Evolutionary conservation across 2,329 filamentous ascomycete species (phyloP), one percentile per base, ranked within the genome.

Genomic region (Colletotrichum lentis): DNA sequence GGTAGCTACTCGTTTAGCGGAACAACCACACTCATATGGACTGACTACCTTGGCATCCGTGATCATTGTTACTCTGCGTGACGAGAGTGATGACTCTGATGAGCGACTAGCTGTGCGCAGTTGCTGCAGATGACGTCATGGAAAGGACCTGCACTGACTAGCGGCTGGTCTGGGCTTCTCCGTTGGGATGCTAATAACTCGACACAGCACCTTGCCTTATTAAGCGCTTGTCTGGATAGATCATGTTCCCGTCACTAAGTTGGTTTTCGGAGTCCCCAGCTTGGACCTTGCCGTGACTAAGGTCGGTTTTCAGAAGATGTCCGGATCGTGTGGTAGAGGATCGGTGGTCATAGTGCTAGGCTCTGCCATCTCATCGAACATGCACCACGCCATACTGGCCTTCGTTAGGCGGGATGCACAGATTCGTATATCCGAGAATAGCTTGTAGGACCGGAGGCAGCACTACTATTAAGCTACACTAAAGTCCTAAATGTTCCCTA

Each of bases 61-160:
- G n/a, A 39, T n/a, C 6, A n/a, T 53, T 53, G 31, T 20, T 7
- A 35, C 3, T 10, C 10, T 20, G 50, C 20, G 18, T 52, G 39
- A 12, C 7, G 31, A 35, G 8, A 35, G 31, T 37, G 18, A 12
- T 37, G 24, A 35, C 31, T 27, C 12, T 20, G 35, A 16, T 14
- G 27, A 47, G 12, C 22, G 12, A 27, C n/a, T 20, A 8, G 46
- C 46, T 41, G 14, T 39, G 35, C 14, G 18, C 47, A 41, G 14
- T 18, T 39, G 31, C 37, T 37, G 22, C 11, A 12, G 20, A 60
- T 60, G 57, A 60, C 57, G 57, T 60, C 57, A 60, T 16, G 7
- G 31, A 8, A 18, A 39, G 8, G 5, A 4, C 24, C n/a, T 50
- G 35, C 35, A 60, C 46, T 60, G 57, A 60, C 46, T 10, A 20